These are phyloP conservation scores for Lichtheimia corymbifera DNA, from an alignment of 371 early-diverging fungal genomes.

Conservation along the genomic window DNA sequence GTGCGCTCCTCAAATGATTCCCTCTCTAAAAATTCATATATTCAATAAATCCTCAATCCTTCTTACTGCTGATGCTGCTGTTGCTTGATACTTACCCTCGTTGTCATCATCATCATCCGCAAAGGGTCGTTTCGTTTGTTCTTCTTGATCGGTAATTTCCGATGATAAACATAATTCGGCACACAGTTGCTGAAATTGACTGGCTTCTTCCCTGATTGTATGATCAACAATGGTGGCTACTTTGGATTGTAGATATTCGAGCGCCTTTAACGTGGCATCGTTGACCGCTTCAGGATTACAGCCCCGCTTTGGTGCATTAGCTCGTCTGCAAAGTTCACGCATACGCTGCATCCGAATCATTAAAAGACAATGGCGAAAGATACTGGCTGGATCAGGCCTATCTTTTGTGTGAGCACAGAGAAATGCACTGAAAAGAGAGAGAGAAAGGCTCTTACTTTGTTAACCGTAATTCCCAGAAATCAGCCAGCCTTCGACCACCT, in stretches of 20 bases:
- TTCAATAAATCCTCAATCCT: too few relatives aligned
- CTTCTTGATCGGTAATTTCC: not conserved
- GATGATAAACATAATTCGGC: constrained; percentile 47
- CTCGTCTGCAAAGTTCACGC: constrained; percentile 58
- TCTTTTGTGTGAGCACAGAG: not conserved
- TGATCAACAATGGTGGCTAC: constrained; percentile 72
- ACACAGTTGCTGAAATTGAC: constrained; percentile 67
- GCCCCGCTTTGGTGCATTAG: not conserved
- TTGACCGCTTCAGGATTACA: constrained; percentile 12
- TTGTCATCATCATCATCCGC: too few relatives aligned
- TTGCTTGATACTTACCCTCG: too few relatives aligned
- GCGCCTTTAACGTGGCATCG: constrained; percentile 51
- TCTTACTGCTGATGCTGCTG: too few relatives aligned
- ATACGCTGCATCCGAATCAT: constrained; percentile 71
- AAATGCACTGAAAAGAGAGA: too few relatives aligned
- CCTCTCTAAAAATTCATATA: constrained; percentile 8
- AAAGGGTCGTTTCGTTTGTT: too few relatives aligned
- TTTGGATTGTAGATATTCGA: constrained; percentile 69
- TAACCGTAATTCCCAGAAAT: constrained; percentile 83
- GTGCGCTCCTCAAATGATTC: constrained; percentile 54
- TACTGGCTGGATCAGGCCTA: constrained; percentile 63
- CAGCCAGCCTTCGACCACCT: constrained; percentile 67
- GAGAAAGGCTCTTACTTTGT: constrained; percentile 67
- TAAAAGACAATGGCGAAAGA: constrained; percentile 64
- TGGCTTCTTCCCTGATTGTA: constrained; percentile 57